These are phyloP conservation scores for Pyracantha coccinea DNA, from an alignment of 331 rosid species.

Conservation along the genomic window DNA sequence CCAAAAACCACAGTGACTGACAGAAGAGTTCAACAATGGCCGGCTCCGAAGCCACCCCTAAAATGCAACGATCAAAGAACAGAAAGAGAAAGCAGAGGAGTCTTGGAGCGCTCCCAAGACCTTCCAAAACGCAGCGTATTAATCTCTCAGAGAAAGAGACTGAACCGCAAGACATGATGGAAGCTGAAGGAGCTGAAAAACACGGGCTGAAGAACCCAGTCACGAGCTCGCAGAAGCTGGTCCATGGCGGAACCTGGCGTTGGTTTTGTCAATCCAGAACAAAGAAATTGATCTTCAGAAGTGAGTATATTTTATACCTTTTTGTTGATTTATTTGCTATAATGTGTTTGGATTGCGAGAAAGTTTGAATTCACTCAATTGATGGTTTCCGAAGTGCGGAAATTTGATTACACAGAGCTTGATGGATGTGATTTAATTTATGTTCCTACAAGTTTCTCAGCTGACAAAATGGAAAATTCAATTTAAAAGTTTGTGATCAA, in stretches of 20 bases:
- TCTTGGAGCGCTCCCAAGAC: constrained; percentile 3
- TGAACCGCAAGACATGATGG: constrained; percentile 4
- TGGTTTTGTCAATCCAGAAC: constrained; percentile 54
- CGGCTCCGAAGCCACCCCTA: constrained; percentile 17
- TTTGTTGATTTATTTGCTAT: not conserved
- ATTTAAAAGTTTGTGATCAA: not conserved
- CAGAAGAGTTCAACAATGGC: constrained; percentile 15
- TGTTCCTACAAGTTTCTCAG: not conserved
- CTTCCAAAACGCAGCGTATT: constrained; percentile 32
- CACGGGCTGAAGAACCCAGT: not conserved
- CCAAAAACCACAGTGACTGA: not conserved
- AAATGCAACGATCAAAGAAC: constrained; percentile 13
- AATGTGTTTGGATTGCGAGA: constrained; percentile 1
- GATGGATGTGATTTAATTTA: not conserved
- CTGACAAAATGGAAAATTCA: not conserved
- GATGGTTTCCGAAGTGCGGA: not conserved
- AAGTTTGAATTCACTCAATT: not conserved
- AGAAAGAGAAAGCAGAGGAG: constrained; percentile 46
- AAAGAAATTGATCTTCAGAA: constrained; percentile 43
- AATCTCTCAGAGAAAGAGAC: constrained; percentile 16
- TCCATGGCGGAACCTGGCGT: constrained; percentile 68
- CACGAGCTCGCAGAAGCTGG: constrained; percentile 8
- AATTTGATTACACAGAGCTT: not conserved
- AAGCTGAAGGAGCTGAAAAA: not conserved
- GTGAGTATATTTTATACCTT: constrained; percentile 25